Evolutionary conservation across 805 yeast genomes (phyloP).

Genomic region (Ogataea methanolica): DNA sequence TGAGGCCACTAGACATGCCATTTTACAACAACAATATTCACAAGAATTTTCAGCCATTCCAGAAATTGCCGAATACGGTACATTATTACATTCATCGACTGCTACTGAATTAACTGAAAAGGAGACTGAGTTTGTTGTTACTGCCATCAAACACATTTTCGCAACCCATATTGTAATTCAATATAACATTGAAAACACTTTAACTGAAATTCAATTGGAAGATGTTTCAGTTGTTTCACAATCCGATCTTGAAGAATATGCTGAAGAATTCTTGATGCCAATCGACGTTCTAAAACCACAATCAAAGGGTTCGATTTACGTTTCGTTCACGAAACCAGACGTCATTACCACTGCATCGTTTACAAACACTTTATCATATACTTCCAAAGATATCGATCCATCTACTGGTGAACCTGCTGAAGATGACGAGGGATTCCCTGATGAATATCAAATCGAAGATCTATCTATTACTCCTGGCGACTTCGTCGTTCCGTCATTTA

Average conservation of each 20-base stretch:
- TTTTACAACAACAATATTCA: constrained; percentile 60
- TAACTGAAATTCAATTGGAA: constrained; percentile 70
- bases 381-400: constrained; percentile 75
- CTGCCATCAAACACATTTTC: constrained; percentile 79
- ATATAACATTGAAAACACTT: constrained; percentile 79
- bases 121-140: constrained; percentile 90
- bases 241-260: constrained; percentile 52
- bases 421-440: constrained; percentile 82
- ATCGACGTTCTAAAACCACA: constrained; percentile 69
- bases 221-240: constrained; percentile 69
- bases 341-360: constrained; percentile 41
- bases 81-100: constrained; percentile 65
- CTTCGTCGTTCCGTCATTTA: constrained; percentile 70
- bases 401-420: constrained; percentile 61
- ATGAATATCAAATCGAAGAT: constrained; percentile 88
- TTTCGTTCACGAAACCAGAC: constrained; percentile 62
- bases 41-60: constrained; percentile 67
- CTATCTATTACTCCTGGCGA: constrained; percentile 75
- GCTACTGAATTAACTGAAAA: constrained; percentile 73
- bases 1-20: constrained; percentile 26
- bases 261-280: constrained; percentile 72
- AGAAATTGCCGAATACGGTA: constrained; percentile 71
- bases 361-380: constrained; percentile 65
- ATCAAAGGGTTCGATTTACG: constrained; percentile 69
- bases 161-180: constrained; percentile 71